Evolutionary conservation across 306 rosid species (phyloP), one percentile per base, ranked within the genome.

Genomic region (Cucurbita pepo): DNA sequence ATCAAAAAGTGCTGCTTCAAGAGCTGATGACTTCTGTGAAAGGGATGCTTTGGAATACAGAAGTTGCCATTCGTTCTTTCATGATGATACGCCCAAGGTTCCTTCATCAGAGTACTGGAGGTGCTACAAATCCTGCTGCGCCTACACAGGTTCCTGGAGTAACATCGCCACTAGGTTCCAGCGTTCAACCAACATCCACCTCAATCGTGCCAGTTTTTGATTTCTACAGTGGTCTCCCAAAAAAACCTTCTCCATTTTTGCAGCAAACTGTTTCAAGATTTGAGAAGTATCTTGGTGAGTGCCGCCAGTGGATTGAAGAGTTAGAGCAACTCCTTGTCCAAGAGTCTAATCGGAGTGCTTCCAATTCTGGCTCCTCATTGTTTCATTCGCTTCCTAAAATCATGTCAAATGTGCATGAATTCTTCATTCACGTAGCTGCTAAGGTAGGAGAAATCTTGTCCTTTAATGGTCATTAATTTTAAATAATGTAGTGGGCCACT

Each of bases 361-460:
- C 88, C 56, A 82, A 66, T 81, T 82, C 81, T 67, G 83, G 87
- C 71, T 82, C 97, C 76, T 86, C 99, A 19, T 80, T 89, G 77
- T 78, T 88, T 81, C 90, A 86, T 53, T 95, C 99, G 73, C 97
- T 95, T 79, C 97, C 99, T 71, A 95, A 89, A 82, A 86, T 95
- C 80, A 88, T 95, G 96, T 79, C 89, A 79, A 95, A 95, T 79
- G 91, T 95, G 84, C 97, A 95, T 13, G 97, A 86, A 69, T 95
- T 88, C 83, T 95, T 95, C 76, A 90, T 95, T 84, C 96, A 95
- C 1, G 97, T 91, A 77, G 99, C 97, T 75, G 91, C 97, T 36
- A 91, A 89, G 99, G 99, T 95, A 82, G 71, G 71, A 51, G 54
- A 22, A 83, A 75, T 70, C 10, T 50, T 56, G 65, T 76, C 45